phyloP scores from a whole-genome alignment of 2,329 filamentous ascomycete genomes.

The Coniochaeta sp. region DNA sequence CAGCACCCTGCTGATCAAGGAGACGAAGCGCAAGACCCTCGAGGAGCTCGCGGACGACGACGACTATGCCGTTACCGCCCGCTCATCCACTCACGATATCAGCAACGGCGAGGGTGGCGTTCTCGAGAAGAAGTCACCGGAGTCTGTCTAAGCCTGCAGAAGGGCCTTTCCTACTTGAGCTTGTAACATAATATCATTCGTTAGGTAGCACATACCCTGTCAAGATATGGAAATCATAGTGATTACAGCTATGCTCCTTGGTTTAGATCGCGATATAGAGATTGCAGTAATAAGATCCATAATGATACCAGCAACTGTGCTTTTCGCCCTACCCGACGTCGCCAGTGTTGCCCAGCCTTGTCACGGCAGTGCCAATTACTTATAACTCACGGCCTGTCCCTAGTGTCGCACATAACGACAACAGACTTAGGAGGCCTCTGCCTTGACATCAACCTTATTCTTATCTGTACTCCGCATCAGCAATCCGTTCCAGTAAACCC shows the following conservation, averaged over 20 bases:
- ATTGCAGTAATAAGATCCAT: too few relatives aligned
- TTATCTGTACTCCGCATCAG: constrained; percentile 4
- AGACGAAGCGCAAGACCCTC: constrained; percentile 68
- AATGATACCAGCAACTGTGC: too few relatives aligned
- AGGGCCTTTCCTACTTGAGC: neutral
- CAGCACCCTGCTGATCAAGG: constrained; percentile 62
- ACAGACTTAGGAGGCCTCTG: neutral
- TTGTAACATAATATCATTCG: neutral
- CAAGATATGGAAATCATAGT: too few relatives aligned
- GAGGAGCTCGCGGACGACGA: constrained; percentile 45
- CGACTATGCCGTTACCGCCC: constrained; percentile 1
- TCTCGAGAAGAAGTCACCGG: neutral
- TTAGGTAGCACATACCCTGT: neutral
- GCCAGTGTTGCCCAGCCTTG: too few relatives aligned
- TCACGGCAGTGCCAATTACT: neutral
- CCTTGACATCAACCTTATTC: constrained; percentile 8
- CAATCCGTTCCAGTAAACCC: too few relatives aligned
- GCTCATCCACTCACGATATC: neutral
- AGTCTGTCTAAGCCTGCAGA: neutral
- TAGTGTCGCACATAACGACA: neutral
- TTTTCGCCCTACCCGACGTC: neutral
- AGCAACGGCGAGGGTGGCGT: neutral
- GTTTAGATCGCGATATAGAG: too few relatives aligned
- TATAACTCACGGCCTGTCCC: neutral
- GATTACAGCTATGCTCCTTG: too few relatives aligned